A percentile compares a stretch with the other conserved stretches of the same genome.
phyloP scores from a whole-genome alignment of 371 early-diverging fungal species.

The Umbelopsis sp. region DNA sequence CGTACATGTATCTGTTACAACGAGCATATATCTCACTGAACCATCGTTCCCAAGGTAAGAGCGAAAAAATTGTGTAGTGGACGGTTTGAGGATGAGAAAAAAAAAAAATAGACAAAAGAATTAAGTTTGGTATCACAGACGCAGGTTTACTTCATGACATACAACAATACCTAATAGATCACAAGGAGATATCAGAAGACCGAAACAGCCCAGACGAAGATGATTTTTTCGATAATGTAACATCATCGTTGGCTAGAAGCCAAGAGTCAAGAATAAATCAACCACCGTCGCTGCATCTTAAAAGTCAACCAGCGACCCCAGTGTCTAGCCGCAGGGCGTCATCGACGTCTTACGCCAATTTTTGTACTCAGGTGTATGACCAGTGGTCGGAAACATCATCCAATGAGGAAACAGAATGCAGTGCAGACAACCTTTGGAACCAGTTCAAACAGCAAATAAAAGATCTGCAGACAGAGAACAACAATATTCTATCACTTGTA shows the following conservation, averaged over 20 bases:
- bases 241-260: background rate
- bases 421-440: background rate
- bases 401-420: background rate
- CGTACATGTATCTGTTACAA: background rate
- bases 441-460: constrained; percentile 1
- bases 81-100: no score
- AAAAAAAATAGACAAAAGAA: no score
- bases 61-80: background rate
- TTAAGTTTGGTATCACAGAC: background rate
- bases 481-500: background rate
- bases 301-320: no score
- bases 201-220: background rate
- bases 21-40: background rate
- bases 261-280: background rate
- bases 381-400: background rate
- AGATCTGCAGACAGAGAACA: constrained; percentile 8
- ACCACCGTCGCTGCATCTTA: no score
- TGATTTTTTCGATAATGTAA: background rate
- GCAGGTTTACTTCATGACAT: background rate
- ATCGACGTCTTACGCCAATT: background rate
- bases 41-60: background rate
- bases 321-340: background rate
- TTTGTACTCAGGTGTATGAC: background rate
- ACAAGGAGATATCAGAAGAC: background rate
- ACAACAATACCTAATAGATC: background rate